Conservation (phyloP, 345 rosid species). For the Cardiospermum halicacabum region DNA sequence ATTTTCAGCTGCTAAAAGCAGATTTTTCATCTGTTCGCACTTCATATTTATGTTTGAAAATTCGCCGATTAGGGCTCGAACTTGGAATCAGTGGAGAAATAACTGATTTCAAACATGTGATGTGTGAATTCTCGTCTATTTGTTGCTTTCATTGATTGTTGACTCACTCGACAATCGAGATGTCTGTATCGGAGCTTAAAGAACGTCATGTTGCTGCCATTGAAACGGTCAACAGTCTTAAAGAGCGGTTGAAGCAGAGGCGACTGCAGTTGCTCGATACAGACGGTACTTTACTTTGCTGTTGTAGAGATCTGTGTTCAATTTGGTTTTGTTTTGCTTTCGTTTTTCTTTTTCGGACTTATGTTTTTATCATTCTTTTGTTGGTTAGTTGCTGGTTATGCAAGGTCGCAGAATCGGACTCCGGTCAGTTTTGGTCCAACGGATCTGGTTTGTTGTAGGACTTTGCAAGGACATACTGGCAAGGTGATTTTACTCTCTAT, state of each 20-base stretch:
- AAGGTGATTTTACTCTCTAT: conserved; percentile 40
- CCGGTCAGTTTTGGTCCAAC: conserved; percentile 75
- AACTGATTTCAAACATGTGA: not conserved
- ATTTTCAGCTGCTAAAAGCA: not conserved
- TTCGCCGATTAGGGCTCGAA: conserved; percentile 3
- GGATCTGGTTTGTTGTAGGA: conserved; percentile 95
- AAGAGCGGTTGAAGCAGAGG: conserved; percentile 71
- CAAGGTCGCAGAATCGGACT: conserved; percentile 56
- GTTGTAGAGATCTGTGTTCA: conserved; percentile 20
- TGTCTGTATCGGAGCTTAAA: conserved; percentile 88
- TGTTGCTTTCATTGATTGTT: conserved; percentile 5
- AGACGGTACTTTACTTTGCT: conserved; percentile 41
- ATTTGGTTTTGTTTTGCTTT: conserved; percentile 9
- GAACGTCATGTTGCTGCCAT: conserved; percentile 74
- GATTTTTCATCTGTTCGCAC: too few species aligned
- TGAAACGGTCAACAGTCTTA: conserved; percentile 59
- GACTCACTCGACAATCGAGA: conserved; percentile 6
- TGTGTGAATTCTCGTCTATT: not conserved
- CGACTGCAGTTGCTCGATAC: conserved; percentile 77
- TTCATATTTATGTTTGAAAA: not conserved
- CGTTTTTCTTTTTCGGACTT: conserved; percentile 12
- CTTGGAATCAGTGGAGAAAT: not conserved
- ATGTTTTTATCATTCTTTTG: too few species aligned
- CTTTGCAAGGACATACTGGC: conserved; percentile 95
- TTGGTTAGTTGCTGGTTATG: conserved; percentile 64